These are phyloP conservation scores for Endocarpon pusillum DNA, from an alignment of 495 filamentous ascomycete species.

Conservation along the genomic window DNA sequence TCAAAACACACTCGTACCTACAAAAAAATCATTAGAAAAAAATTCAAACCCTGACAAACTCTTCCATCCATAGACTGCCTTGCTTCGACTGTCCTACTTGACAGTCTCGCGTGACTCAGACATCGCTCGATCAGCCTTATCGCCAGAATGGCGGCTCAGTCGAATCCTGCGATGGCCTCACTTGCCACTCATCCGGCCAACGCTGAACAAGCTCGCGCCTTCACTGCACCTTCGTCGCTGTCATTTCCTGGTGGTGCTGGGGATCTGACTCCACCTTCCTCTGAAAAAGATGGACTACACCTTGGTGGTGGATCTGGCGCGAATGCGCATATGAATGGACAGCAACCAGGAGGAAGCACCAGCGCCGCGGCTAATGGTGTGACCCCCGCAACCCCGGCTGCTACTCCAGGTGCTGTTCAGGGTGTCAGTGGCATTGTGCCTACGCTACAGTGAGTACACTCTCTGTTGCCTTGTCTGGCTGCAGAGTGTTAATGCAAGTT, in stretches of 20 bases:
- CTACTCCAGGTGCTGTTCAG: slow-evolving; percentile 66
- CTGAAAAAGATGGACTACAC: slow-evolving; percentile 39
- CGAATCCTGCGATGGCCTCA: slow-evolving; percentile 60
- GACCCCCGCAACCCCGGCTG: slow-evolving; percentile 88
- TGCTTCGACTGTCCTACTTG: neutral
- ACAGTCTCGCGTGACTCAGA: neutral
- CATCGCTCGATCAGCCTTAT: neutral
- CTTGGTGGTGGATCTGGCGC: slow-evolving; percentile 29
- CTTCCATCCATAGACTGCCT: slow-evolving; percentile 8
- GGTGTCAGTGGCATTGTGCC: slow-evolving; percentile 86
- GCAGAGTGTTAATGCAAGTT: slow-evolving; percentile 43
- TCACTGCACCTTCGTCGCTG: slow-evolving; percentile 74
- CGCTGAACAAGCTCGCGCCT: slow-evolving; percentile 78
- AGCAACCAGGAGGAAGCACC: slow-evolving; percentile 45
- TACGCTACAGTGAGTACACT: slow-evolving; percentile 90
- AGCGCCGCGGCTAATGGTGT: slow-evolving; percentile 57
- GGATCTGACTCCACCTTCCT: slow-evolving; percentile 63
- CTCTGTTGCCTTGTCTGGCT: slow-evolving; percentile 29
- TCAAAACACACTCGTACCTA: slow-evolving; percentile 3
- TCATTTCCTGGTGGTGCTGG: slow-evolving; percentile 74
- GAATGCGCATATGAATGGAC: slow-evolving; percentile 33
- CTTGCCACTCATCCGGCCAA: slow-evolving; percentile 80
- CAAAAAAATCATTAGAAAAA: neutral
- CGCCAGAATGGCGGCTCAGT: neutral
- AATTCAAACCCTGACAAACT: slow-evolving; percentile 6